Evolutionary conservation across 2,329 filamentous ascomycete species (phyloP).

Genomic region (Diaporthe velutina): DNA sequence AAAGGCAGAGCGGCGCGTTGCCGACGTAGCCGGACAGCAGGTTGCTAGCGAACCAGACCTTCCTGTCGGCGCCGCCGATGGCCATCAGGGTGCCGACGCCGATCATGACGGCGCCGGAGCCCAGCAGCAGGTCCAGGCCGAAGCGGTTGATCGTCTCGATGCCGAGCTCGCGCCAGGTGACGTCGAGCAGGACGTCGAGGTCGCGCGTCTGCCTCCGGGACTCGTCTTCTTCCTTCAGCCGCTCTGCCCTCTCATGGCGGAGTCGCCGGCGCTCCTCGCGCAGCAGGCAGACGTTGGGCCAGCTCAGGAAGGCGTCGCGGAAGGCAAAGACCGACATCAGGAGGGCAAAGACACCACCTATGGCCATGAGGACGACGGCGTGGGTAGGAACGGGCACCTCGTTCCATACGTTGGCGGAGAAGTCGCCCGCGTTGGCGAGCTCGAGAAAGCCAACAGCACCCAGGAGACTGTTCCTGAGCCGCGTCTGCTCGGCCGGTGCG

Average conservation of each 20-base stretch:
- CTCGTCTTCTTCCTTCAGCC: constrained; percentile 40
- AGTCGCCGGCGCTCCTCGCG: constrained; percentile 52
- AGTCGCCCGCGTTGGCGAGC: constrained; percentile 67
- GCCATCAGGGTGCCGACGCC: constrained; percentile 65
- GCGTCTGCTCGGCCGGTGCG: neutral
- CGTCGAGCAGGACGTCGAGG: constrained; percentile 54
- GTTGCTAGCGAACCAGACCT: constrained; percentile 61
- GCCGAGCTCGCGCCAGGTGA: constrained; percentile 61
- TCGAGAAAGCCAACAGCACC: constrained; percentile 62
- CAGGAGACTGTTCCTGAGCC: constrained; percentile 39
- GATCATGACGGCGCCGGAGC: constrained; percentile 63
- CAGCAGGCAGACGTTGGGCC: constrained; percentile 59
- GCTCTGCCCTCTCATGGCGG: neutral
- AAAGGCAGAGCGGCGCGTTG: constrained; percentile 62
- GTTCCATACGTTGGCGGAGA: constrained; percentile 71
- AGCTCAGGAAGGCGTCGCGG: constrained; percentile 57
- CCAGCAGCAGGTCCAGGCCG: constrained; percentile 64
- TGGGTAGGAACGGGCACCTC: constrained; percentile 60
- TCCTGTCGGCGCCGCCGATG: constrained; percentile 59
- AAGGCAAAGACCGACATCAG: constrained; percentile 58
- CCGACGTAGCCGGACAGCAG: constrained; percentile 68
- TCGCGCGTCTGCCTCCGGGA: constrained; percentile 31
- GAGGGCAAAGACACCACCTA: constrained; percentile 62
- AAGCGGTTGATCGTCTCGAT: constrained; percentile 64
- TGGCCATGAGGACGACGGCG: constrained; percentile 63